Evolutionary conservation across 208 protist species (phyloP), one percentile per base, ranked within the genome.

Genomic region (Wallacemonas rigidus): DNA sequence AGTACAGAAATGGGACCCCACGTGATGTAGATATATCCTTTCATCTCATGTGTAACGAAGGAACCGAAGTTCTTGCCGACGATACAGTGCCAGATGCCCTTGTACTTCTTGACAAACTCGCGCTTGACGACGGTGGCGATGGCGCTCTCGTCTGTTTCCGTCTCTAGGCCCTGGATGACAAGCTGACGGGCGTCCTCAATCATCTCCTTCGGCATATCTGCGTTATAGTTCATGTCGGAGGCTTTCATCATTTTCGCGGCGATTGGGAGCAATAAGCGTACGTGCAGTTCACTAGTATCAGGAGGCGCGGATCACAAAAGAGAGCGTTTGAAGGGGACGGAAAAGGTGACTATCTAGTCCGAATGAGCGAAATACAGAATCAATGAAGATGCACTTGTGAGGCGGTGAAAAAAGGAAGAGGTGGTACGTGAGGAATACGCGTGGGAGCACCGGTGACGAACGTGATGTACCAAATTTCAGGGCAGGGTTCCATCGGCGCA

Each of bases 31-130:
- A 99, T 99, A 82, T 99, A 99, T 26, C 86, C 86, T 77, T 97
- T 97, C 69, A 98, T 99, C 81, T 99, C 99, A 80, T 99, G 99
- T 1, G 99, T 99, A 15, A 99, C 98, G 77, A 98, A 99, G 39
- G 98, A 99, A 53, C 99, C 99, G 87, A 99, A 99, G 90, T 99
- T 99, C 72, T 98, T 93, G 54, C 99, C 99, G n/a, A 99, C 99
- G 70, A 99, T 98, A 88, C 98, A 99, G 87, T 99, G 99, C 98
- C 98, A 99, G 6, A 94, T 56, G 3, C 92, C 92, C 45, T 95
- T 93, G 81, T 96, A 94, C 79, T 95, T 95, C 70, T 89, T 89
- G 36, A 88, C 74, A 64, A 96, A 93, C 79, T 96, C 89, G 6
- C 81, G 77, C 82, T 96, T 96, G n/a, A 96, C 83, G 70, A 87